Evolutionary conservation across 2,329 filamentous ascomycete genomes (phyloP).

Genomic region (Sporothrix luriei): DNA sequence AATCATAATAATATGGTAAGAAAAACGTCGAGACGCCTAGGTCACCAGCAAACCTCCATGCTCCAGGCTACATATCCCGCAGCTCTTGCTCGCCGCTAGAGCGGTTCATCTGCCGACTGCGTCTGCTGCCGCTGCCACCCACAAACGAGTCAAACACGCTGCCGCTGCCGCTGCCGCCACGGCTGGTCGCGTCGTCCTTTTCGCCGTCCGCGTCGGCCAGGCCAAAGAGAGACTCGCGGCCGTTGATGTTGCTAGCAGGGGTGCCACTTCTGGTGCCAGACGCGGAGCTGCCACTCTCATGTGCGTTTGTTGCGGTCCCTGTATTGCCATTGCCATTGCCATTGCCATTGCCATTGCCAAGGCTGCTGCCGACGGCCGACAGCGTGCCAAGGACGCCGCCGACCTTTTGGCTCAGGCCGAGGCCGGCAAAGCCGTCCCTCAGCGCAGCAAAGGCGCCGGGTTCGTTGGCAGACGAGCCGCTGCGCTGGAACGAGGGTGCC

Average conservation of each 20-base stretch:
- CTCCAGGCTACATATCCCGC: conserved; percentile 32
- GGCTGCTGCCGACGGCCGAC: conserved; percentile 26
- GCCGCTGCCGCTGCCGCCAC: not conserved
- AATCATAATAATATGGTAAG: conserved; percentile 18
- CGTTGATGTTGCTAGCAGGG: conserved; percentile 28
- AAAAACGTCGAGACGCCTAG: not conserved
- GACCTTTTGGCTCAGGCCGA: conserved; percentile 36
- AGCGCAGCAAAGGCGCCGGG: conserved; percentile 35
- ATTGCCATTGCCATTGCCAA: conserved; percentile 16
- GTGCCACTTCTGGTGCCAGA: not conserved
- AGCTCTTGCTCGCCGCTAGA: conserved; percentile 35
- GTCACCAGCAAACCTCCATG: not conserved
- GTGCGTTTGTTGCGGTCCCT: not conserved
- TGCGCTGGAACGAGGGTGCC: conserved; percentile 30
- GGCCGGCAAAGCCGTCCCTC: conserved; percentile 36
- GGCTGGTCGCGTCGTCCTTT: not conserved
- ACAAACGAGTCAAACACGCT: conserved; percentile 31
- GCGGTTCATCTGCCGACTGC: conserved; percentile 28
- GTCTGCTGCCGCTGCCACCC: conserved; percentile 14
- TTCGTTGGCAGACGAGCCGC: conserved; percentile 33
- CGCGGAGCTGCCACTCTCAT: not conserved
- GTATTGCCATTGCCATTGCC: conserved; percentile 33
- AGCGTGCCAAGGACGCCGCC: conserved; percentile 37
- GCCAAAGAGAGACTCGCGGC: conserved; percentile 31
- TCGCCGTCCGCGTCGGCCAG: conserved; percentile 7